phyloP scores from a whole-genome alignment of 1,139 yeast genomes.

The Nakaseomyces nivariensis region DNA sequence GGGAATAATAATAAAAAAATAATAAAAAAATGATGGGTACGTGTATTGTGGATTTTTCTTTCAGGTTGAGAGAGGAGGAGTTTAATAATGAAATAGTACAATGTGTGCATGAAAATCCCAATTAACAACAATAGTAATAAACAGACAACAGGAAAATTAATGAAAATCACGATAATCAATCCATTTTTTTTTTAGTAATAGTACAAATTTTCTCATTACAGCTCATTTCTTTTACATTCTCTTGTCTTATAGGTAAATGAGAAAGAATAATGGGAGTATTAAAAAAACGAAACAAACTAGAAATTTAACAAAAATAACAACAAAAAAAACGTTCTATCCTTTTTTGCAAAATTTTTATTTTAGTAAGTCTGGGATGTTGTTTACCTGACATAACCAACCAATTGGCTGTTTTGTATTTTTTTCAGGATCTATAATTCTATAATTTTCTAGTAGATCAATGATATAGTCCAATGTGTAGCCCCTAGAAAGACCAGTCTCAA shows the following conservation, averaged over 20 bases:
- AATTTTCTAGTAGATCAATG: constrained; percentile 31
- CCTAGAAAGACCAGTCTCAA: constrained; percentile 30
- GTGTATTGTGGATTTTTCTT: no score
- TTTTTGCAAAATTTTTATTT: constrained; percentile 9
- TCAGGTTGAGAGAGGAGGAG: neutral
- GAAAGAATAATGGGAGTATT: neutral
- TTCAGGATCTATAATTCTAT: constrained; percentile 27
- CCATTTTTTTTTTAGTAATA: neutral
- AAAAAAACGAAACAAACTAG: neutral
- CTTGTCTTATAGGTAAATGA: neutral
- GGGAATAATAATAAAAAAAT: no score
- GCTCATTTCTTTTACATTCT: neutral
- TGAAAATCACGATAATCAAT: neutral
- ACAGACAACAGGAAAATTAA: neutral
- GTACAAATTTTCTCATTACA: neutral
- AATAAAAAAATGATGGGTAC: neutral
- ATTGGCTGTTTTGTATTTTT: constrained; percentile 33
- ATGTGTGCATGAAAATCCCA: neutral
- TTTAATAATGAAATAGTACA: neutral
- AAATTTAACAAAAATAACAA: neutral
- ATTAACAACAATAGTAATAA: neutral
- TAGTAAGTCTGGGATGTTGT: constrained; percentile 25
- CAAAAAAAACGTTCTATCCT: neutral
- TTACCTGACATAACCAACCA: constrained; percentile 34
- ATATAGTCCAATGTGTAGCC: constrained; percentile 31